Evolutionary conservation across 2,329 filamentous ascomycete genomes (phyloP), one percentile per base, ranked within the genome.

Genomic region (Coleophoma cylindrospora): DNA sequence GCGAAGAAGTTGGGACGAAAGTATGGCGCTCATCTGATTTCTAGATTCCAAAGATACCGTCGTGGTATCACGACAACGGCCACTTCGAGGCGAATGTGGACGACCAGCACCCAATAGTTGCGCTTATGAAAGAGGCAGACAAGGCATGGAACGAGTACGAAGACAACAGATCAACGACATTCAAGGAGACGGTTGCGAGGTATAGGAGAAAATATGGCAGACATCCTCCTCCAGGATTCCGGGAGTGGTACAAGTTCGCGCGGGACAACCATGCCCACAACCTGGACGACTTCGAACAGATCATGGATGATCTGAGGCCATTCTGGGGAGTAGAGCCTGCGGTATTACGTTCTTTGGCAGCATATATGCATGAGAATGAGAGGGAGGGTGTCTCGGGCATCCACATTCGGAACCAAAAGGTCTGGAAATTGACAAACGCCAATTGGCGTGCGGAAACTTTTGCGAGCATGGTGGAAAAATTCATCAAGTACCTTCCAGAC

Each of bases 221-320:
- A 21, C 79, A 84, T 57, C 82, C 81, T 2, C 82, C 82, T 3
- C 82, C 81, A 0, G 79, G 78, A n/a, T 86, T 86, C 59, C 74
- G 81, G 53, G 67, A 72, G 43, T 85, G 82, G 81, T 75, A 79
- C 57, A 65, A 69, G 33, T 80, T 78, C 50, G 81, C 81, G 7
- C 57, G 66, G 17, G 68, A 75, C 22, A 69, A 70, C 40, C 67
- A 79, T 34, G 74, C 78, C n/a, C 65, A 83, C 49, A 70, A 84
- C 10, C 71, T 85, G 37, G 81, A 85, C 58, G 76, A 81, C 48
- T 85, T 83, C 66, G 78, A 83, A 59, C 79, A 81, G 52, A 80
- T 85, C 50, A 81, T 83, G 67, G 75, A 81, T 54, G 81, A 86
- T 60, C 59, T 84, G 48, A 69, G 75, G 43, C 81, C 81, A 2